Evolutionary conservation across 2,329 filamentous ascomycete species (phyloP).

Genomic region (Stachybotrys chartarum): DNA sequence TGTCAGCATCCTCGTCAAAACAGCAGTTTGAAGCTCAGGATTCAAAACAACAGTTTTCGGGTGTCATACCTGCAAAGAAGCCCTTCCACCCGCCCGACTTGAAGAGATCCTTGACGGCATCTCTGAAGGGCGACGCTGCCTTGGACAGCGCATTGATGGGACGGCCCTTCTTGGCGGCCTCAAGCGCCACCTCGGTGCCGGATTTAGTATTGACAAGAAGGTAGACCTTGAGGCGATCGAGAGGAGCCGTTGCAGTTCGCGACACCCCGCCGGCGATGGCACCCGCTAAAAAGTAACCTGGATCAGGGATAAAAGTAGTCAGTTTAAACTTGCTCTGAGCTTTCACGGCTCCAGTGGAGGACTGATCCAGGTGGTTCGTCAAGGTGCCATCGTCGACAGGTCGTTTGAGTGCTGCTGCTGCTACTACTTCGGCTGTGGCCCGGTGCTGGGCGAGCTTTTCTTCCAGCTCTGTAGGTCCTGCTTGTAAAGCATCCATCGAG

Average conservation of each 20-base stretch:
- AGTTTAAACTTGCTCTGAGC: slow-evolving; percentile 43
- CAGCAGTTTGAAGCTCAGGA: not conserved
- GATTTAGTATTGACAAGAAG: slow-evolving; percentile 77
- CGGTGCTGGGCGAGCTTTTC: slow-evolving; percentile 11
- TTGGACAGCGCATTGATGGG: slow-evolving; percentile 57
- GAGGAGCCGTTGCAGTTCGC: slow-evolving; percentile 87
- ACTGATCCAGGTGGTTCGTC: slow-evolving; percentile 18
- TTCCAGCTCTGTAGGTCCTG: slow-evolving; percentile 4
- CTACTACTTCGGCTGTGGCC: slow-evolving; percentile 11
- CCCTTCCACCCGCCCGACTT: slow-evolving; percentile 78
- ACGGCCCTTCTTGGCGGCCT: slow-evolving; percentile 64
- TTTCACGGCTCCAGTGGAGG: slow-evolving; percentile 25
- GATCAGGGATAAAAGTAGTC: slow-evolving; percentile 67
- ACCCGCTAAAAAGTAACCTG: slow-evolving; percentile 97
- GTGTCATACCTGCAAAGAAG: slow-evolving; percentile 76
- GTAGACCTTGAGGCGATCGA: slow-evolving; percentile 96
- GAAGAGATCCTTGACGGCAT: slow-evolving; percentile 74
- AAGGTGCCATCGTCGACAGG: slow-evolving; percentile 25
- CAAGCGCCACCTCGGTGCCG: slow-evolving; percentile 45
- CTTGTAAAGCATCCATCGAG: not conserved
- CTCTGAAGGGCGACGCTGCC: slow-evolving; percentile 60
- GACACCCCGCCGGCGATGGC: slow-evolving; percentile 91
- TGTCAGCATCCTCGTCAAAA: slow-evolving; percentile 3
- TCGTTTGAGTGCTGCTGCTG: slow-evolving; percentile 6
- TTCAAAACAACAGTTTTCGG: not conserved